A percentile compares a stretch with the other conserved stretches of the same genome.
Evolutionary conservation across 2,329 filamentous ascomycete species (phyloP).

Genomic region (Aspergillus fumigatus): DNA sequence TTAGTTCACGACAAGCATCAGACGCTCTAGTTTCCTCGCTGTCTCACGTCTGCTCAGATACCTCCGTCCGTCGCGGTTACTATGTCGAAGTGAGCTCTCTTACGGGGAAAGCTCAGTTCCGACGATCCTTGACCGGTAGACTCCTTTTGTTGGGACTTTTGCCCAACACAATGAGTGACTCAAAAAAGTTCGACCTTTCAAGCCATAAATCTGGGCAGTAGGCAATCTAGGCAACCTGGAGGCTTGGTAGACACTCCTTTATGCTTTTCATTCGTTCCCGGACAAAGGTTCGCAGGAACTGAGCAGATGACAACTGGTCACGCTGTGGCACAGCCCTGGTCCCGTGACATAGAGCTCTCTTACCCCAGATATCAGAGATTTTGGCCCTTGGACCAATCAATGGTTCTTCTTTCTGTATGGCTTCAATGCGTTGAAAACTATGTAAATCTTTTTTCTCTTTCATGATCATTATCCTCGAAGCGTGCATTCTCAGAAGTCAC

Average conservation of each 20-base stretch:
- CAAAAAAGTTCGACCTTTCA: background rate
- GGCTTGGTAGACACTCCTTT: background rate
- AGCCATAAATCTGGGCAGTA: background rate
- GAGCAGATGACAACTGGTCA: background rate
- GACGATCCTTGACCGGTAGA: conserved; percentile 1
- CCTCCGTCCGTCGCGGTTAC: background rate
- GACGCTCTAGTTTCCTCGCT: background rate
- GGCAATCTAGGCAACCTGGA: conserved; percentile 1
- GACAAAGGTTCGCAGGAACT: background rate
- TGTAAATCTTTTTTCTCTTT: background rate
- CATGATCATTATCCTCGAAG: background rate
- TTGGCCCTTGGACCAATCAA: background rate
- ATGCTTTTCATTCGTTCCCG: background rate
- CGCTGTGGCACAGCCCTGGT: background rate
- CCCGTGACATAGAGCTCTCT: conserved; percentile 11
- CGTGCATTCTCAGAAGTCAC: background rate
- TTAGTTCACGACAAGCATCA: background rate
- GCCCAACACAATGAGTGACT: conserved; percentile 16
- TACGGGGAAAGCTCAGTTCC: conserved; percentile 15
- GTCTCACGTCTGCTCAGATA: background rate
- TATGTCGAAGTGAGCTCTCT: background rate
- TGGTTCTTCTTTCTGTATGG: background rate
- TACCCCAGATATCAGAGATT: background rate
- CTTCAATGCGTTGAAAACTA: background rate
- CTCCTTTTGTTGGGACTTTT: conserved; percentile 24